Evolutionary conservation across 2,329 filamentous ascomycete genomes (phyloP).

Genomic region (Balansia obtecta): DNA sequence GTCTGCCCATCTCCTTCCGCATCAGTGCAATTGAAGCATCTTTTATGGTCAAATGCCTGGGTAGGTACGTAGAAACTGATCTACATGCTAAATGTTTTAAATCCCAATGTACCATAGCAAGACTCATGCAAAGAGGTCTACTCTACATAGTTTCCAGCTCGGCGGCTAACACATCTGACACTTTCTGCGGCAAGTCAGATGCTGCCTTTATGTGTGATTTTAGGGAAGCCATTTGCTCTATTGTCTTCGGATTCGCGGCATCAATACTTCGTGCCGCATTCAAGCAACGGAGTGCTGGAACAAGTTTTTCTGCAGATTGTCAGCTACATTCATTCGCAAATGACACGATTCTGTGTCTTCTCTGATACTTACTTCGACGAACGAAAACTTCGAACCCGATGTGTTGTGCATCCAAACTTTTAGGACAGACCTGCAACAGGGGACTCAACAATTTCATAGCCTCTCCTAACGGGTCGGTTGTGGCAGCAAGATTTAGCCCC

Average conservation of each 20-base stretch:
- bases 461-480: slow-evolving; percentile 70
- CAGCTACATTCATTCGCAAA: not conserved
- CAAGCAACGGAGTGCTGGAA: slow-evolving; percentile 79
- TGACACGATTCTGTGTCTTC: not conserved
- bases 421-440: slow-evolving; percentile 69
- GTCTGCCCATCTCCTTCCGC: not conserved
- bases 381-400: slow-evolving; percentile 86
- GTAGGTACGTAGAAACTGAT: too few relatives aligned
- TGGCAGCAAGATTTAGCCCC: slow-evolving; percentile 68
- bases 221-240: slow-evolving; percentile 63
- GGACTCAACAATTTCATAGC: slow-evolving; percentile 78
- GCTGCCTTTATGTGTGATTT: slow-evolving; percentile 46
- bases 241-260: slow-evolving; percentile 55
- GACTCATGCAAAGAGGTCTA: not conserved
- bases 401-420: slow-evolving; percentile 69
- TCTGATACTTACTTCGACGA: slow-evolving; percentile 54
- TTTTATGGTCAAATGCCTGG: too few relatives aligned
- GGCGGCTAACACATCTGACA: slow-evolving; percentile 55
- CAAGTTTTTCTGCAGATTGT: slow-evolving; percentile 56
- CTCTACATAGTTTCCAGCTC: slow-evolving; percentile 42
- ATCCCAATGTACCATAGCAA: not conserved
- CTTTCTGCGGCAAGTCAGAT: slow-evolving; percentile 48
- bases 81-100: not conserved
- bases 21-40: not conserved
- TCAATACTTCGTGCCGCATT: slow-evolving; percentile 61